These are phyloP conservation scores for Lasiodiplodia citricola DNA, from an alignment of 2,329 filamentous ascomycete genomes.

Conservation along the genomic window DNA sequence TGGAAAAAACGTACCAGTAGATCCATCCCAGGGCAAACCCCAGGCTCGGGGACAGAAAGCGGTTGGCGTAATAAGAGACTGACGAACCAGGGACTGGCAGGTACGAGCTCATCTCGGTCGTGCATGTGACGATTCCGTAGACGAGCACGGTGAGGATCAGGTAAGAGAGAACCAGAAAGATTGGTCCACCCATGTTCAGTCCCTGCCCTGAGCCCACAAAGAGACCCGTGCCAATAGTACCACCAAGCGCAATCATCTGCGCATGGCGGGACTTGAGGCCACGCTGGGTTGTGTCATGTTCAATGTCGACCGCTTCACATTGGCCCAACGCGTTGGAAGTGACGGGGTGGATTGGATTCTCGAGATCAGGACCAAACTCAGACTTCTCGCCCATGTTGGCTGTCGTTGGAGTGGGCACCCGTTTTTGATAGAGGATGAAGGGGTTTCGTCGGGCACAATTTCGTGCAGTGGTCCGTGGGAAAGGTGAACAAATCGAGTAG, in stretches of 20 bases:
- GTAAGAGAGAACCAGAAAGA: conserved; percentile 52
- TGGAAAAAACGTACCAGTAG: conserved; percentile 42
- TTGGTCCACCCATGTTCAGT: conserved; percentile 46
- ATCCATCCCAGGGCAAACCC: conserved; percentile 55
- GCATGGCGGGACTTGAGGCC: conserved; percentile 32
- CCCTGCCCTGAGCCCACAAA: conserved; percentile 50
- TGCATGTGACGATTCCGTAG: conserved; percentile 54
- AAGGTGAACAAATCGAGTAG: too few species aligned
- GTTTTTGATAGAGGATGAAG: too few species aligned
- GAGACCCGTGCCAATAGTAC: conserved; percentile 36
- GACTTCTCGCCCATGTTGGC: too few species aligned
- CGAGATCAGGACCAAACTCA: too few species aligned
- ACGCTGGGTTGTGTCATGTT: too few species aligned
- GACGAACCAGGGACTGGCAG: conserved; percentile 61
- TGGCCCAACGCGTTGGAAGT: too few species aligned
- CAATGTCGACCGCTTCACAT: too few species aligned
- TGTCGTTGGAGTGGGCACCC: too few species aligned
- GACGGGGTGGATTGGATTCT: too few species aligned
- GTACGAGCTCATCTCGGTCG: conserved; percentile 63
- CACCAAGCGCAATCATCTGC: conserved; percentile 35
- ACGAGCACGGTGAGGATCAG: conserved; percentile 54
- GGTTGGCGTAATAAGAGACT: conserved; percentile 56
- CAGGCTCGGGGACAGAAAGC: conserved; percentile 52
- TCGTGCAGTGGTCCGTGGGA: too few species aligned
- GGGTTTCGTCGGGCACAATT: too few species aligned